Conservation (phyloP, 2,329 filamentous ascomycete genomes). For the Nemania bipapillata region DNA sequence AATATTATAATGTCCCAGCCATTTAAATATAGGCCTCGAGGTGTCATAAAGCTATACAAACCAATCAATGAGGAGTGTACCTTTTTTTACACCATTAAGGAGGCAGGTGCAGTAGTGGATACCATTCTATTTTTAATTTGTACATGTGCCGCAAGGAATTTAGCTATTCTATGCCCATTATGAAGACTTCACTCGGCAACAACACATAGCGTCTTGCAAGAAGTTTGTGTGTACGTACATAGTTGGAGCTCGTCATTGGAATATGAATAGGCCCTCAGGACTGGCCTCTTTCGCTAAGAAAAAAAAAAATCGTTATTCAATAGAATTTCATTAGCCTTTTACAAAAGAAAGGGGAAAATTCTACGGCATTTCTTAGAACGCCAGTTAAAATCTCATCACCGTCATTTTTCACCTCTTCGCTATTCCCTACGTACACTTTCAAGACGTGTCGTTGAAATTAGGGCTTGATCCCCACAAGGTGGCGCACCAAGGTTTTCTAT, state of each 20-base stretch:
- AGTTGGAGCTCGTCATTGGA: no score
- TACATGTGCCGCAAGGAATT: not conserved
- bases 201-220: no score
- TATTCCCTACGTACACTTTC: not conserved
- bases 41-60: no score
- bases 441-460: slow-evolving; percentile 34
- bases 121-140: no score
- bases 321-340: not conserved
- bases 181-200: not conserved
- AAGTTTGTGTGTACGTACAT: no score
- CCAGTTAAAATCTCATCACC: not conserved
- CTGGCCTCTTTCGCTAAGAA: not conserved
- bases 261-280: not conserved
- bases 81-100: no score
- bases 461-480: slow-evolving; percentile 19
- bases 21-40: no score
- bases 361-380: not conserved
- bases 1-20: no score
- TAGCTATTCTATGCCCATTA: not conserved
- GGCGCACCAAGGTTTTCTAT: slow-evolving; percentile 21
- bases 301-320: not conserved
- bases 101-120: no score
- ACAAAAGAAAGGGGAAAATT: not conserved
- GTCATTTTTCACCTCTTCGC: not conserved
- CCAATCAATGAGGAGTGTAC: no score